phyloP scores from a whole-genome alignment of 2,329 filamentous ascomycete genomes.

The Cadophora luteo-olivacea region DNA sequence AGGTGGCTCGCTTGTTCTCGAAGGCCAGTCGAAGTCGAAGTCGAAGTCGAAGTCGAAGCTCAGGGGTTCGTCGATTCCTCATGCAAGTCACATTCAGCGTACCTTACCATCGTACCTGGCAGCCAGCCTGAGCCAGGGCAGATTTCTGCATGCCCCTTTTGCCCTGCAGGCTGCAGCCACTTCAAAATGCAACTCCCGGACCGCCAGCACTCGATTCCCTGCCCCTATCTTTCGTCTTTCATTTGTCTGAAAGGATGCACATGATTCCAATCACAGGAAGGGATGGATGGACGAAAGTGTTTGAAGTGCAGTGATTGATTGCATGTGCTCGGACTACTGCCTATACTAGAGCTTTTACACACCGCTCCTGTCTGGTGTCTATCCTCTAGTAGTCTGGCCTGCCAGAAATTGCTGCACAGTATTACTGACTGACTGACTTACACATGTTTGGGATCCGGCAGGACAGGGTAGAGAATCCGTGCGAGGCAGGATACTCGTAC shows the following conservation, averaged over 20 bases:
- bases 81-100: conserved; percentile 10
- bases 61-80: not conserved
- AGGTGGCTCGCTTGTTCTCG: conserved; percentile 1
- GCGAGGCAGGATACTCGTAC: not conserved
- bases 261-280: not conserved
- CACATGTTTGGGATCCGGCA: not conserved
- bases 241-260: not conserved
- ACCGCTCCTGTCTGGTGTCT: conserved; percentile 9
- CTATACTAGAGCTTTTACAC: not conserved
- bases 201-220: not conserved
- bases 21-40: conserved; percentile 7
- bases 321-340: conserved; percentile 14
- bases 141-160: no score
- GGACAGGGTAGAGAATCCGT: not conserved
- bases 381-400: not conserved
- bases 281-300: not conserved
- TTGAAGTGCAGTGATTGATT: no score
- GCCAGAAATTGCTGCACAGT: not conserved
- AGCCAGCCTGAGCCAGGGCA: no score
- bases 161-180: no score
- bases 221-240: conserved; percentile 3
- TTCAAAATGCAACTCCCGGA: conserved; percentile 13
- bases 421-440: not conserved
- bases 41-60: no score
- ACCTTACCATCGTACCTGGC: not conserved